These are phyloP conservation scores for Mycena sanguinolenta DNA, from an alignment of 768 basidiomycete genomes.

Conservation along the genomic window DNA sequence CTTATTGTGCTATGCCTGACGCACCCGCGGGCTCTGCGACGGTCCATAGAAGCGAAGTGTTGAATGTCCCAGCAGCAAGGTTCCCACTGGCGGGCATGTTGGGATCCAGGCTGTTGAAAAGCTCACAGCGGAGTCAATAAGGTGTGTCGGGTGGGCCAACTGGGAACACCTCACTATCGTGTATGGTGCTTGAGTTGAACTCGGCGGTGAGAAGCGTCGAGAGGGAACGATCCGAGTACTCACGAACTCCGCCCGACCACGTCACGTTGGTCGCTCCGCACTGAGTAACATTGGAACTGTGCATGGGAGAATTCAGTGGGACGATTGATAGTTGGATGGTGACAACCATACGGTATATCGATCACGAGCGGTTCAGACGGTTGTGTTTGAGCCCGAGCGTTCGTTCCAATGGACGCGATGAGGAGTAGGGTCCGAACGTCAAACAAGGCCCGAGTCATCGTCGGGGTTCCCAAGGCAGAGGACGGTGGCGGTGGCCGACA, in stretches of 20 bases:
- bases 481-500: not conserved
- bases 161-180: constrained; percentile 7
- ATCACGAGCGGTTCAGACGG: constrained; percentile 18
- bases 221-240: not conserved
- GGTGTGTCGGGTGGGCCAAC: not conserved
- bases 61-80: constrained; percentile 17
- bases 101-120: constrained; percentile 12
- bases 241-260: constrained; percentile 23
- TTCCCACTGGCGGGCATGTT: constrained; percentile 16
- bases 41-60: constrained; percentile 26
- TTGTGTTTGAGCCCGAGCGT: constrained; percentile 15
- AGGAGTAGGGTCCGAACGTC: constrained; percentile 8
- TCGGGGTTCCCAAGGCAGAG: constrained; percentile 5
- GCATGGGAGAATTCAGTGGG: constrained; percentile 12
- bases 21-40: constrained; percentile 18
- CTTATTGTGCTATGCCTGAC: not conserved
- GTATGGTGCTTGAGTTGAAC: constrained; percentile 14
- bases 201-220: constrained; percentile 10
- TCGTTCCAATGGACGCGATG: constrained; percentile 8
- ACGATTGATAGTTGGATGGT: constrained; percentile 11
- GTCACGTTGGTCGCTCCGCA: constrained; percentile 21
- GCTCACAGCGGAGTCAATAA: constrained; percentile 2
- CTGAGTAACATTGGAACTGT: constrained; percentile 21
- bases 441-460: constrained; percentile 15
- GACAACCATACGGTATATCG: constrained; percentile 18